Evolutionary conservation across 306 rosid species (phyloP).

Genomic region (Citrullus colocynthis): DNA sequence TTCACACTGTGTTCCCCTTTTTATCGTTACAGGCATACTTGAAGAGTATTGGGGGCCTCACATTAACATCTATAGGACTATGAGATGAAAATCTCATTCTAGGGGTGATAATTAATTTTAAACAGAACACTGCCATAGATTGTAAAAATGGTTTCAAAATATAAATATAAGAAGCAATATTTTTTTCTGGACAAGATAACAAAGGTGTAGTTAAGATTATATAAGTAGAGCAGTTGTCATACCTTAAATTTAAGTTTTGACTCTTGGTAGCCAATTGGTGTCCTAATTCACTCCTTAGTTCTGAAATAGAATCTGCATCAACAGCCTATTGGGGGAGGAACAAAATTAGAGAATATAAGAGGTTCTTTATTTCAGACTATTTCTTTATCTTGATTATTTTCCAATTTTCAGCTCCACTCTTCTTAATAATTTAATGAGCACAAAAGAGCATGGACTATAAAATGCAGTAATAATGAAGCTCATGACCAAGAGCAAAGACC

Average conservation of each 20-base stretch:
- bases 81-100: background rate
- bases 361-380: background rate
- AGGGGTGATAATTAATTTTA: background rate
- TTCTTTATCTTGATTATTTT: background rate
- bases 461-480: background rate
- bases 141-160: background rate
- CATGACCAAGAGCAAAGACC: background rate
- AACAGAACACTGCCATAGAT: background rate
- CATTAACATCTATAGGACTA: background rate
- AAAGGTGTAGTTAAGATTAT: too few species aligned
- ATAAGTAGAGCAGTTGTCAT: conserved; percentile 7
- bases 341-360: background rate
- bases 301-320: conserved; percentile 47
- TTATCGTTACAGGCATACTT: too few species aligned
- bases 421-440: background rate
- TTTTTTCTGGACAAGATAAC: background rate
- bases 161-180: background rate
- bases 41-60: too few species aligned
- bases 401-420: background rate
- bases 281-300: conserved; percentile 79
- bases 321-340: conserved; percentile 45
- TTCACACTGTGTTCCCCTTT: too few species aligned
- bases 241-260: conserved; percentile 51
- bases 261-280: conserved; percentile 72
- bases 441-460: background rate